Percentiles rank a stretch among this genome's conserved stretches.
Evolutionary conservation across 805 yeast genomes (phyloP).

Genomic region (Candida ortonii): DNA sequence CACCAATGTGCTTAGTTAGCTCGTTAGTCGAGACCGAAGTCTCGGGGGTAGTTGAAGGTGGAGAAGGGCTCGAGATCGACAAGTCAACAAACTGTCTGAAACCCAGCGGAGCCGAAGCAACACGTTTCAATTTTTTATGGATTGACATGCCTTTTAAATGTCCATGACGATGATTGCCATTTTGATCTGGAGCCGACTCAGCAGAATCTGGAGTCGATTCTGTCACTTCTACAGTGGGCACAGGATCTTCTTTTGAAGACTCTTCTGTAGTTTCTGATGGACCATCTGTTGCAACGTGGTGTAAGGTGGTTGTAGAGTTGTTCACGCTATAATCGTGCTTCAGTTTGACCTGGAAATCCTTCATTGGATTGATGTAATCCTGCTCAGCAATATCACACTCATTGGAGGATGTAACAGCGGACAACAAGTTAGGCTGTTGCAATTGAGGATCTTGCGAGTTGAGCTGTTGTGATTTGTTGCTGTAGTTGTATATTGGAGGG

Average conservation of each 20-base stretch:
- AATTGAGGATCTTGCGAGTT: conserved; percentile 6
- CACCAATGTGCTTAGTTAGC: conserved; percentile 37
- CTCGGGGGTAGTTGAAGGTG: conserved; percentile 15
- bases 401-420: conserved; percentile 9
- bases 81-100: conserved; percentile 36
- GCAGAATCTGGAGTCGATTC: conserved; percentile 1
- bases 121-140: conserved; percentile 57
- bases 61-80: conserved; percentile 4
- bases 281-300: conserved; percentile 7
- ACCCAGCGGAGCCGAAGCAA: conserved; percentile 81
- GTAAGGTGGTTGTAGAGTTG: conserved; percentile 27
- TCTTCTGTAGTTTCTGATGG: conserved; percentile 1
- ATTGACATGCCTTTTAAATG: conserved; percentile 21
- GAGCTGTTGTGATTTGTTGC: no score
- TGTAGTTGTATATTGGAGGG: conserved; percentile 25
- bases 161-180: conserved; percentile 1
- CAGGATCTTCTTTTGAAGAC: background rate
- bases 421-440: conserved; percentile 5
- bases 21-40: conserved; percentile 10
- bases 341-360: conserved; percentile 29
- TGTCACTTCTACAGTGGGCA: conserved; percentile 1
- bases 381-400: conserved; percentile 30
- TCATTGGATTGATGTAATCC: conserved; percentile 21
- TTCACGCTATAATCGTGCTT: conserved; percentile 33
- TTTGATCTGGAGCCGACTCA: conserved; percentile 1